Percentiles rank a stretch among this genome's conserved stretches.
phyloP scores from a whole-genome alignment of 2,329 filamentous ascomycete genomes.

The Aspergillus clavatus region DNA sequence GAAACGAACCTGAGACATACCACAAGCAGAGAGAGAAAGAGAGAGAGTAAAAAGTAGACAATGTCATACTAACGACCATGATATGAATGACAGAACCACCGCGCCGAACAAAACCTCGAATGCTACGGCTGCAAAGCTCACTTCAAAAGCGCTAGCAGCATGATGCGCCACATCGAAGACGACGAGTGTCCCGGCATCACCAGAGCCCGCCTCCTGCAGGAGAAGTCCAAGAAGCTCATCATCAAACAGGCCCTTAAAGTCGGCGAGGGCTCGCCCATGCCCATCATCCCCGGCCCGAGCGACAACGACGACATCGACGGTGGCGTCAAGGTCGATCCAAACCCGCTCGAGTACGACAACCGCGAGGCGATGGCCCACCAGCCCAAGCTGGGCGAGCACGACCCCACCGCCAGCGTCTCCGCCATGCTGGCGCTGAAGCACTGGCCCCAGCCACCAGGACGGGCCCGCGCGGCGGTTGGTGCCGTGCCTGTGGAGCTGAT shows the following conservation, averaged over 20 bases:
- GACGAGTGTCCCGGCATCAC: conserved; percentile 46
- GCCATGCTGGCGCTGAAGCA: conserved; percentile 16
- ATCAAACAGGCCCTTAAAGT: conserved; percentile 30
- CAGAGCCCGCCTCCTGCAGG: conserved; percentile 41
- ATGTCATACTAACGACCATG: conserved; percentile 1
- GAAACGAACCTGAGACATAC: too few species aligned
- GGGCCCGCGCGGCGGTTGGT: neutral
- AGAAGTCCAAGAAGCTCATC: conserved; percentile 49
- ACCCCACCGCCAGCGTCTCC: conserved; percentile 1
- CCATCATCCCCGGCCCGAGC: conserved; percentile 1
- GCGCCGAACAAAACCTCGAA: conserved; percentile 45
- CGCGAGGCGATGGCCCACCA: conserved; percentile 17
- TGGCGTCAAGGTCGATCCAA: conserved; percentile 21
- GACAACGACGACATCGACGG: conserved; percentile 18
- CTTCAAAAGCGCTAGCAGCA: conserved; percentile 46
- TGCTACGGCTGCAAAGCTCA: conserved; percentile 46
- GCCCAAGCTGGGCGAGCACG: conserved; percentile 6
- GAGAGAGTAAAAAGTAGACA: too few species aligned
- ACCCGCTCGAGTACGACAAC: conserved; percentile 7
- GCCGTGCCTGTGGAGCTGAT: conserved; percentile 17
- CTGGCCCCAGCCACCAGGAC: conserved; percentile 18
- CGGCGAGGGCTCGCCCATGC: conserved; percentile 3
- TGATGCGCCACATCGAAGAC: conserved; percentile 53
- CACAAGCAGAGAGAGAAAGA: too few species aligned
- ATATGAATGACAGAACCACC: conserved; percentile 45